Evolutionary conservation across 2,329 filamentous ascomycete genomes (phyloP).

Genomic region (Parastagonospora avenae): DNA sequence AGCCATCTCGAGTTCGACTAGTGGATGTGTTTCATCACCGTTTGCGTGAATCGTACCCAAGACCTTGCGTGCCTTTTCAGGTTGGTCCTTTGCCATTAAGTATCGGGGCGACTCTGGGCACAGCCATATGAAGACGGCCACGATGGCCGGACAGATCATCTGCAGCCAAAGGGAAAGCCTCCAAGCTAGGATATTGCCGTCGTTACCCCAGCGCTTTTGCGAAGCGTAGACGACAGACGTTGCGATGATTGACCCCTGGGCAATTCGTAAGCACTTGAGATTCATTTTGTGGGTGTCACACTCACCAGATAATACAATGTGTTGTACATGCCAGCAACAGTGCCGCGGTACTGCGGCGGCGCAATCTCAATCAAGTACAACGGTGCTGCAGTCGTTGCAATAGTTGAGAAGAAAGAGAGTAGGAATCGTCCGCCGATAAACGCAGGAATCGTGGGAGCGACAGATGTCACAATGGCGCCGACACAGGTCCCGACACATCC

Average conservation of each 20-base stretch:
- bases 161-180: not conserved
- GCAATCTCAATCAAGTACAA: not conserved
- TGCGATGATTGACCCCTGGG: no score
- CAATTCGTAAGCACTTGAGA: no score
- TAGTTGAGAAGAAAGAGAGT: not conserved
- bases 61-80: not conserved
- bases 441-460: not conserved
- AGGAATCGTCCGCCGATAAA: not conserved
- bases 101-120: not conserved
- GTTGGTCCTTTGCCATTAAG: not conserved
- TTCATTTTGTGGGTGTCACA: not conserved
- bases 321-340: not conserved
- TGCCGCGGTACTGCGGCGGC: not conserved
- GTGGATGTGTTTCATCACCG: not conserved
- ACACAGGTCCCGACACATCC: not conserved
- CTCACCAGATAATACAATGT: not conserved
- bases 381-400: not conserved
- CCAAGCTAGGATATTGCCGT: not conserved
- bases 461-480: not conserved
- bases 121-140: not conserved
- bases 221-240: no score
- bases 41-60: not conserved
- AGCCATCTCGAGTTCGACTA: not conserved
- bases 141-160: not conserved
- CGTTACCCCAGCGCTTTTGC: no score